These are phyloP conservation scores for Monosporozyma servazzii DNA, from an alignment of 805 yeast genomes.

Conservation along the genomic window DNA sequence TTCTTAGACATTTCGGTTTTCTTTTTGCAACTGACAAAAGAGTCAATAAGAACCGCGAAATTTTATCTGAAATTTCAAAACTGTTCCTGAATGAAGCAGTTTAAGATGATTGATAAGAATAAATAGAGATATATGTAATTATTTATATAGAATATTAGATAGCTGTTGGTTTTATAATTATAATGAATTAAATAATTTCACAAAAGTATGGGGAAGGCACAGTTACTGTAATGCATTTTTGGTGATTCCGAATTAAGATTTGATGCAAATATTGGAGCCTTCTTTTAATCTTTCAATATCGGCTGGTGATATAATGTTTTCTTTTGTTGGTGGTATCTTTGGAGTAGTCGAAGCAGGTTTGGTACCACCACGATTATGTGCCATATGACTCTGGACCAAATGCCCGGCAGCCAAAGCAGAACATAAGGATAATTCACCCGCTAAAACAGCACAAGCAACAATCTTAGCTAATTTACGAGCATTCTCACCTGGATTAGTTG, in stretches of 20 bases:
- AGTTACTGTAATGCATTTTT: background rate
- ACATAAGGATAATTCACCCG: slow-evolving; percentile 91
- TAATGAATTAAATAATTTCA: background rate
- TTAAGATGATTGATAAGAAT: background rate
- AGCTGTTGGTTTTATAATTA: background rate
- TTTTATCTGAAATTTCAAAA: background rate
- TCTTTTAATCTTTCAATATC: slow-evolving; percentile 48
- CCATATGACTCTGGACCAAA: slow-evolving; percentile 95
- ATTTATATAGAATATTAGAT: background rate
- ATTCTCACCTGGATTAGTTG: slow-evolving; percentile 87
- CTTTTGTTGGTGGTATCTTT: slow-evolving; percentile 5
- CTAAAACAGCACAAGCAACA: slow-evolving; percentile 90
- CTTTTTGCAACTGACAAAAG: background rate
- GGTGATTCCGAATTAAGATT: slow-evolving; percentile 33
- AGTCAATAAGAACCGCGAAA: background rate
- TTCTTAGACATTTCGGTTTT: background rate
- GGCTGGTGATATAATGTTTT: background rate
- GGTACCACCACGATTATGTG: slow-evolving; percentile 63
- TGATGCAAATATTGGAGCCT: slow-evolving; percentile 69
- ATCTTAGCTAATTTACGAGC: slow-evolving; percentile 89
- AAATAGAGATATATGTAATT: background rate
- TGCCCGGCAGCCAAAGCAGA: slow-evolving; percentile 98
- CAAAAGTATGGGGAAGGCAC: background rate
- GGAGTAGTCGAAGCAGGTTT: slow-evolving; percentile 25
- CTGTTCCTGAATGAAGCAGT: background rate